Conservation (phyloP, 106 monocot species). For the Gastrodia elata region DNA sequence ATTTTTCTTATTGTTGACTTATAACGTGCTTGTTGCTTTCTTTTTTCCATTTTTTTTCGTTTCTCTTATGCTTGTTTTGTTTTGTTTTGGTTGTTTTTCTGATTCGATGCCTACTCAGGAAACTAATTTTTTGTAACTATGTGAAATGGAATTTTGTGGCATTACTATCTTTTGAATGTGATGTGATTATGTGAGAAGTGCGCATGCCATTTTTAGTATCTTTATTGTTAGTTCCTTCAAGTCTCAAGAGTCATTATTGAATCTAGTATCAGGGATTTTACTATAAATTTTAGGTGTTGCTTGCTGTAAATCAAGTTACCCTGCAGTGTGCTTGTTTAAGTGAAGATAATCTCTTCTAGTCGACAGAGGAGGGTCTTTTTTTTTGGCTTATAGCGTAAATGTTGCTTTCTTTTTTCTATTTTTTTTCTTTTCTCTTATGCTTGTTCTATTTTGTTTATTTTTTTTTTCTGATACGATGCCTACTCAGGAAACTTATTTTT, state of each 20-base stretch:
- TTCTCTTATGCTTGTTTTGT: background rate
- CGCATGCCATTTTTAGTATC: background rate
- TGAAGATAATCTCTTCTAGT: constrained; percentile 42
- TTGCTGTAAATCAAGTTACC: too few relatives aligned
- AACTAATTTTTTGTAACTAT: background rate
- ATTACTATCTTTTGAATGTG: background rate
- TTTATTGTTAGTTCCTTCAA: background rate
- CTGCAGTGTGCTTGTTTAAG: too few relatives aligned
- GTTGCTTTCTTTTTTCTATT: background rate
- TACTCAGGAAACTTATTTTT: background rate
- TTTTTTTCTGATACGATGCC: background rate
- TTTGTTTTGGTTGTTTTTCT: background rate
- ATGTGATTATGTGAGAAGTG: background rate
- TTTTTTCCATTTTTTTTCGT: background rate
- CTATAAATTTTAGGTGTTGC: too few relatives aligned
- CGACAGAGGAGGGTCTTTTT: constrained; percentile 42
- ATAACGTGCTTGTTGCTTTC: background rate
- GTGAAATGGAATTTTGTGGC: too few relatives aligned
- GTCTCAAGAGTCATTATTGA: background rate
- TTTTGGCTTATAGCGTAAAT: background rate
- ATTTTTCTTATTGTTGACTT: background rate
- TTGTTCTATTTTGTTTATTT: background rate
- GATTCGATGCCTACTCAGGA: background rate
- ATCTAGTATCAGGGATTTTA: background rate
- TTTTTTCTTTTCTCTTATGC: background rate